Evolutionary conservation across 148 eudicot genomes (phyloP).

Genomic region (Camellia granthamiana): DNA sequence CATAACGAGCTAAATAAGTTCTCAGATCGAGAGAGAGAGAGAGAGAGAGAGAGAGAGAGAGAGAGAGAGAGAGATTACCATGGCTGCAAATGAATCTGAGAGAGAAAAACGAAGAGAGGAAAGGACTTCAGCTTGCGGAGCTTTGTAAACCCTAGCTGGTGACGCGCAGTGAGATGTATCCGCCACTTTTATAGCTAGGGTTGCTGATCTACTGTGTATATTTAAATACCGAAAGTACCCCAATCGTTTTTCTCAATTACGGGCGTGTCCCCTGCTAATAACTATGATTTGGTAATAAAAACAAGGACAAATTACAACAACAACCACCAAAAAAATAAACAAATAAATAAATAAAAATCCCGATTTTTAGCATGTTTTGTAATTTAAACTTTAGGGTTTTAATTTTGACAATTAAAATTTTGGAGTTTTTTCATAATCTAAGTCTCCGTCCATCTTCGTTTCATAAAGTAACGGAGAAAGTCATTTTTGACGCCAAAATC

Average conservation of each 20-base stretch:
- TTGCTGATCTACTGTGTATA: not conserved
- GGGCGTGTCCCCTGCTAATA: not conserved
- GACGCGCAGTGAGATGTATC: not conserved
- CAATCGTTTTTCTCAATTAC: not conserved
- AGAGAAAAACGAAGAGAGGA: not conserved
- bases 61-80: slow-evolving; percentile 8
- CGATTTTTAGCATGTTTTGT: too few species aligned
- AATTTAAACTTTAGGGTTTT: too few species aligned
- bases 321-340: too few species aligned
- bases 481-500: too few species aligned
- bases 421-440: too few species aligned
- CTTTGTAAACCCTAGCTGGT: not conserved
- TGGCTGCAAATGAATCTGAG: not conserved
- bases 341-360: too few species aligned
- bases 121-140: not conserved
- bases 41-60: not conserved
- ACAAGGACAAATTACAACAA: too few species aligned
- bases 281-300: too few species aligned
- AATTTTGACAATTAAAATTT: too few species aligned
- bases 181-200: not conserved
- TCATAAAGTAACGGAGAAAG: too few species aligned
- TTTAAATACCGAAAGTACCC: not conserved
- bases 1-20: not conserved
- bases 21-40: not conserved
- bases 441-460: too few species aligned